Evolutionary conservation across 108 stramenopile species (phyloP), one percentile per base, ranked within the genome.

Genomic region (Phaeodactylum tricornutum): DNA sequence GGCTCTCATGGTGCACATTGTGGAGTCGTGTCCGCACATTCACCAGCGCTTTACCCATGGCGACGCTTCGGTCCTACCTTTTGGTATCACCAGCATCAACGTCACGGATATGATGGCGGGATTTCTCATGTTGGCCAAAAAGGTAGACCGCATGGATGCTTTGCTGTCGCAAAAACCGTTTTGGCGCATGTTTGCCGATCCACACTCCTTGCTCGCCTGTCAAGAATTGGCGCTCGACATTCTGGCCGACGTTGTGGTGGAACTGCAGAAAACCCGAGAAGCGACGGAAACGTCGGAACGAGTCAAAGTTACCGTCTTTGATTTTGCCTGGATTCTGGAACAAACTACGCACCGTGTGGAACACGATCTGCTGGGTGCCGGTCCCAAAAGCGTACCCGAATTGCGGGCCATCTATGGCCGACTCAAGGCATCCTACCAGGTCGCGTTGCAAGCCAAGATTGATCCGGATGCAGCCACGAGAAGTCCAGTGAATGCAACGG

Each of bases 121-220:
- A 68, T 85, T 90, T 41, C 55, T 79, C 30, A 72, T 90, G 66
- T 75, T 90, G 43, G 64, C 67, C 24, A 90, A 85, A 48, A 39
- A 55, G 14, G 62, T 81, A n/a, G 87, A 90, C 47, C 72, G 77
- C 8, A 90, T 90, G 84, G 87, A 90, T 64, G 87, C 87, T 2
- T 50, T 90, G 31, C 45, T 90, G 29, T 68, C 65, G 5, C 75
- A 82, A 47, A 90, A 90, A 42, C 83, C 87, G 24, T 90, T 90
- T 67, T 90, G 87, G 87, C 79, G 66, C 58, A 83, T 85, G 84
- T 90, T 90, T 68, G 79, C 67, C 29, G 81, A 90, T 64, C 87
- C 87, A 29, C 76, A 83, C 54, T 71, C 87, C 37, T 68, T 90
- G 55, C 45, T 85, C 46, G 76, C 77, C 29, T 59, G 80, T 32